Base-by-base conservation (phyloP, 225 moss, liverwort and hornwort genomes). In the Pleurozium schreberi region DNA sequence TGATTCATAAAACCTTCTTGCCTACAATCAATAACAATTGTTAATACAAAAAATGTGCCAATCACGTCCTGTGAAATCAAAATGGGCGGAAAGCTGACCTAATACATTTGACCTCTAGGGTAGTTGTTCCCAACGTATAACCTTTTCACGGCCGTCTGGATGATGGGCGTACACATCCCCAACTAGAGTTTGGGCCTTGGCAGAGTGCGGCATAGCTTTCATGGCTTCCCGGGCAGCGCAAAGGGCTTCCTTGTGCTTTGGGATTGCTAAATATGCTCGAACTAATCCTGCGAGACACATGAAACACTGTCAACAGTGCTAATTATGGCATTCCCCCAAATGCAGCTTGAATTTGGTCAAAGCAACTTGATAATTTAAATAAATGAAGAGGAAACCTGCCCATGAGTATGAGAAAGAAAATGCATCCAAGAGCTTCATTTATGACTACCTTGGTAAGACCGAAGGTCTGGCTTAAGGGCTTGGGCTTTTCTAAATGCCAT, bases 151-250 rank as follows among this genome's bases (percentile, higher is more conserved):
- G 47, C 98, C 96, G 81, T 98, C 97, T 55, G 94, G 93, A 90
- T 94, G 97, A 78, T 96, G 95, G 43, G 97, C 95, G 90, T 98
- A 98, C 28, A 97, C 98, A 95, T 98, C 97, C 58, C 98, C 98
- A 89, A 98, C 95, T 47, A 98, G 93, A 65, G 96, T 99, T 61
- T 97, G 93, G 55, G 96, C 95, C 90, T 95, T 96, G 50, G 98
- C 96, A 84, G 98, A 99, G 82, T 99, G 97, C 16, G 97, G 98
- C 98, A 99, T 99, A 84, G 97, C 98, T 92, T 97, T 99, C 98
- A 99, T 97, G 59, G 97, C 98, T 92, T 99, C 98, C 68, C 98
- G 95, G 38, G 98, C 98, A 86, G 95, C 90, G 87, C 91, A 96
- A 49, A 99, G 95, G 14, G 98, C 98, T 92, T 99, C 98, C 86